phyloP scores from a whole-genome alignment of 768 basidiomycete species.

The Cystobasidium tubakii region DNA sequence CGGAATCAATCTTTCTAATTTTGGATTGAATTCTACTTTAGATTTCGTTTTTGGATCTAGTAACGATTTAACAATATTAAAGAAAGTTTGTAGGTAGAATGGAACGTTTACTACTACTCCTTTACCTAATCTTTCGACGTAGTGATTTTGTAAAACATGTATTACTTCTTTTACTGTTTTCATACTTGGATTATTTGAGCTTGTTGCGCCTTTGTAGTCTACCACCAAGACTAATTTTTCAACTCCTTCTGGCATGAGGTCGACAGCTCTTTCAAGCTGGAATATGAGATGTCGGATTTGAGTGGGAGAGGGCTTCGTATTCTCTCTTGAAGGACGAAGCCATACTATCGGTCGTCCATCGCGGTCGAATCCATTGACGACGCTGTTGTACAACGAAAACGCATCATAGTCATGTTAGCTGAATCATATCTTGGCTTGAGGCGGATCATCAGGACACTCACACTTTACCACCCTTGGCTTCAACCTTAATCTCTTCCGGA shows the following conservation, averaged over 20 bases:
- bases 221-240: slow-evolving; percentile 76
- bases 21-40: slow-evolving; percentile 89
- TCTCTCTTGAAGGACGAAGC: slow-evolving; percentile 80
- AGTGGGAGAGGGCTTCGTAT: slow-evolving; percentile 68
- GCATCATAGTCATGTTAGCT: too few relatives aligned
- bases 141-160: slow-evolving; percentile 76
- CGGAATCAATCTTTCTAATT: slow-evolving; percentile 69
- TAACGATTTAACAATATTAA: slow-evolving; percentile 68
- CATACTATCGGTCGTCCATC: slow-evolving; percentile 83
- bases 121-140: slow-evolving; percentile 78
- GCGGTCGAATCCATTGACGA: slow-evolving; percentile 62
- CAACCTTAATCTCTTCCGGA: slow-evolving; percentile 23
- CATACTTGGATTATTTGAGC: slow-evolving; percentile 76
- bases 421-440: too few relatives aligned
- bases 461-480: slow-evolving; percentile 72
- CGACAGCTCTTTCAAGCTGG: slow-evolving; percentile 74
- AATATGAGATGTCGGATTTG: slow-evolving; percentile 78
- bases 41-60: slow-evolving; percentile 81
- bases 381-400: background rate
- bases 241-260: slow-evolving; percentile 77
- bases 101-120: slow-evolving; percentile 68
- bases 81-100: slow-evolving; percentile 50
- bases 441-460: too few relatives aligned
- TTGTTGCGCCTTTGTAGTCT: slow-evolving; percentile 75
- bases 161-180: slow-evolving; percentile 71